These are phyloP conservation scores for Mycena floridula DNA, from an alignment of 768 basidiomycete genomes.

Conservation along the genomic window DNA sequence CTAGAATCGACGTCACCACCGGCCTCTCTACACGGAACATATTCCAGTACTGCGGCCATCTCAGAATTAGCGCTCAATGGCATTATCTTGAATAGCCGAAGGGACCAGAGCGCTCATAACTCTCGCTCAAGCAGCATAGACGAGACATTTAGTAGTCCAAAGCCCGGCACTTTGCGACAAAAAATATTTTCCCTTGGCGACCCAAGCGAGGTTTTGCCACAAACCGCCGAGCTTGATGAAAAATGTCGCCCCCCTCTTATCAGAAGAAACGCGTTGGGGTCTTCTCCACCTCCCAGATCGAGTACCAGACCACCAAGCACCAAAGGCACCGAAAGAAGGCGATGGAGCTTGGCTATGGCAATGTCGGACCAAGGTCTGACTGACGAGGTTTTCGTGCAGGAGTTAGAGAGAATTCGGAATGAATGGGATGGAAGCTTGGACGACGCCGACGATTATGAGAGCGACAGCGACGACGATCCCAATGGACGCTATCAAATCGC, in stretches of 20 bases:
- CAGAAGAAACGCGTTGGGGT: neutral
- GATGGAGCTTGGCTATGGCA: constrained; percentile 41
- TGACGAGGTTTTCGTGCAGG: constrained; percentile 43
- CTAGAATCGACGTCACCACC: too few relatives aligned
- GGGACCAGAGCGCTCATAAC: too few relatives aligned
- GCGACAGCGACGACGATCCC: constrained; percentile 13
- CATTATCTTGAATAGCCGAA: too few relatives aligned
- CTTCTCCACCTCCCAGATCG: neutral
- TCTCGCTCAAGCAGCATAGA: too few relatives aligned
- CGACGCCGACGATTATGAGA: constrained; percentile 3
- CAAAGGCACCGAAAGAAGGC: constrained; percentile 6
- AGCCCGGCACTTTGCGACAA: too few relatives aligned
- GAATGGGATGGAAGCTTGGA: constrained; percentile 21
- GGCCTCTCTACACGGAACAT: too few relatives aligned
- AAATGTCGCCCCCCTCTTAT: neutral
- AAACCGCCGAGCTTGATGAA: too few relatives aligned
- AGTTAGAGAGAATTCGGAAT: constrained; percentile 37
- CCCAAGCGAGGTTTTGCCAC: neutral
- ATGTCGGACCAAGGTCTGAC: constrained; percentile 44
- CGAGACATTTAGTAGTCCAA: too few relatives aligned
- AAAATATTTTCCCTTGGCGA: neutral
- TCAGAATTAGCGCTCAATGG: too few relatives aligned
- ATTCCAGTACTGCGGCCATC: too few relatives aligned
- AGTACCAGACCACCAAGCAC: neutral
- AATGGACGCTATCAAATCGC: too few relatives aligned